These are phyloP conservation scores for Glycyrrhiza uralensis DNA, from an alignment of 306 rosid genomes.

Conservation along the genomic window DNA sequence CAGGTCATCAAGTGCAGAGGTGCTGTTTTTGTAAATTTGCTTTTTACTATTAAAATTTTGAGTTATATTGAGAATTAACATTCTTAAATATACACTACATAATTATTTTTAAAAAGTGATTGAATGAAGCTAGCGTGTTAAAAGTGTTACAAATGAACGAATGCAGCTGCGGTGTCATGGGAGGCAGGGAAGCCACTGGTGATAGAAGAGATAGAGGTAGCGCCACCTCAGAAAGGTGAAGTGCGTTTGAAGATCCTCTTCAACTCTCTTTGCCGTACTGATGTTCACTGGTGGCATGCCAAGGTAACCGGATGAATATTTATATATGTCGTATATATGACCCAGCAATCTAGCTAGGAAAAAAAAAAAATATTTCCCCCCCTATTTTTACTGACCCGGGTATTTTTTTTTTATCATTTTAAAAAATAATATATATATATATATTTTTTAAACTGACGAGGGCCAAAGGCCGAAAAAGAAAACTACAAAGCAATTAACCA, in stretches of 20 bases:
- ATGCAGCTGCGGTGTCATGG: background rate
- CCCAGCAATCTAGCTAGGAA: too few species aligned
- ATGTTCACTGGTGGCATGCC: background rate
- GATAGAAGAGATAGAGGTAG: background rate
- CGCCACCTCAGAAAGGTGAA: constrained; percentile 33
- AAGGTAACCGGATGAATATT: background rate
- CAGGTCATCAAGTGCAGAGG: background rate
- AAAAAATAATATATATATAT: too few species aligned
- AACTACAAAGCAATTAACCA: too few species aligned
- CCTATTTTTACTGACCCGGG: too few species aligned
- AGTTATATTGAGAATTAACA: background rate
- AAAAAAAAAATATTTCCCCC: too few species aligned
- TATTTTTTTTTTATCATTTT: too few species aligned
- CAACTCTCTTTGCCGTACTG: background rate
- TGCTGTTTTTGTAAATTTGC: background rate
- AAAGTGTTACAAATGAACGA: background rate
- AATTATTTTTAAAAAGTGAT: too few species aligned
- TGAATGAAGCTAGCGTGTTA: background rate
- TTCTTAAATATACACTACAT: background rate
- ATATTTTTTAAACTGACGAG: too few species aligned
- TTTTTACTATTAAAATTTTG: background rate
- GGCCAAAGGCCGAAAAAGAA: too few species aligned
- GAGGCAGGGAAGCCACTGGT: background rate
- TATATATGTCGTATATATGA: too few species aligned
- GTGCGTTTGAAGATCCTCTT: constrained; percentile 10